Percentiles rank a stretch among this genome's conserved stretches.
These are phyloP conservation scores for Lentinula lateritia DNA, from an alignment of 768 basidiomycete genomes.

Conservation along the genomic window DNA sequence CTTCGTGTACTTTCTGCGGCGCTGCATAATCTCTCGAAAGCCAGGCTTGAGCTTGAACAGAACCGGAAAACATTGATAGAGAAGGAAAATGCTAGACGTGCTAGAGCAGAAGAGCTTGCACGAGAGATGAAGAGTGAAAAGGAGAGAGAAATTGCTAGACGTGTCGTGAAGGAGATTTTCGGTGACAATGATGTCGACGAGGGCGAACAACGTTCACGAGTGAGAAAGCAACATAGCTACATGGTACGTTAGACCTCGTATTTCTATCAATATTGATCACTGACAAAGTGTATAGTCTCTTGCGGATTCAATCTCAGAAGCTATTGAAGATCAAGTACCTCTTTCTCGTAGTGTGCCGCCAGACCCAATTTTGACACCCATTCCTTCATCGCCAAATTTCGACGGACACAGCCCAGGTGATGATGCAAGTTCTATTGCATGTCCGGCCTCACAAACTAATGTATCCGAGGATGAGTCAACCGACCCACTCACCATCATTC, in stretches of 20 bases:
- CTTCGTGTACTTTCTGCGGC: slow-evolving; percentile 69
- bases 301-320: slow-evolving; percentile 49
- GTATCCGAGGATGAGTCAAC: not conserved
- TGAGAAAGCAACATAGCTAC: slow-evolving; percentile 54
- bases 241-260: slow-evolving; percentile 34
- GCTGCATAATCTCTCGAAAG: slow-evolving; percentile 50
- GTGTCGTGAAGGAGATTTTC: slow-evolving; percentile 65
- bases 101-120: slow-evolving; percentile 49
- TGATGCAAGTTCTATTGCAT: not conserved
- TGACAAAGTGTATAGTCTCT: slow-evolving; percentile 33
- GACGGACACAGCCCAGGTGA: not conserved
- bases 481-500: not conserved
- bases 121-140: slow-evolving; percentile 45
- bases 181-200: slow-evolving; percentile 16
- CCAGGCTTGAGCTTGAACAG: slow-evolving; percentile 61
- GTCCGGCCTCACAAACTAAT: not conserved
- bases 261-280: not conserved
- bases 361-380: slow-evolving; percentile 25
- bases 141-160: slow-evolving; percentile 63
- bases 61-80: slow-evolving; percentile 45
- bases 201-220: slow-evolving; percentile 13
- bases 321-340: slow-evolving; percentile 41
- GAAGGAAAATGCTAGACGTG: slow-evolving; percentile 49
- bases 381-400: slow-evolving; percentile 19
- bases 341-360: slow-evolving; percentile 30